Percentiles rank a stretch among this genome's conserved stretches.
Conservation (phyloP, 2,329 filamentous ascomycete species). For the Leptographium flavum region DNA sequence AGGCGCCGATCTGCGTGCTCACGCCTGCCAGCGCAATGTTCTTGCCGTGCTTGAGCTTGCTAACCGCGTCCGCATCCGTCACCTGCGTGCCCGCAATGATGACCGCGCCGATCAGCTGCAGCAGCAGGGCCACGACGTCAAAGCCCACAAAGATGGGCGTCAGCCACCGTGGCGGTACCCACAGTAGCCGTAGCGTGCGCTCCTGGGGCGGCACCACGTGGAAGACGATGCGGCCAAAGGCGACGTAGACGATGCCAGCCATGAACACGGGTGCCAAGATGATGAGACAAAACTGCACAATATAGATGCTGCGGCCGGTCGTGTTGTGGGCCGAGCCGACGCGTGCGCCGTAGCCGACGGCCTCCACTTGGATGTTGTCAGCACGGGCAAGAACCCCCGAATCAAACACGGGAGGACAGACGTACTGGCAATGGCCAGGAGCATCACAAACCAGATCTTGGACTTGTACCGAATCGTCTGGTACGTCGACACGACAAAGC, state of each 20-base stretch:
- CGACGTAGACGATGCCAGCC: slow-evolving; percentile 24
- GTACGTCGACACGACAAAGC: slow-evolving; percentile 12
- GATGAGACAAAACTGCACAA: slow-evolving; percentile 22
- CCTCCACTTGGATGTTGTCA: slow-evolving; percentile 18
- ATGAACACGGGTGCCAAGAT: slow-evolving; percentile 24
- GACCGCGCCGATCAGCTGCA: slow-evolving; percentile 24
- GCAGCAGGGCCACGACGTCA: slow-evolving; percentile 22
- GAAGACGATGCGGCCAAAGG: slow-evolving; percentile 24
- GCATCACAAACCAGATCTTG: slow-evolving; percentile 18
- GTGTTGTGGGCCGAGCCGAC: slow-evolving; percentile 16
- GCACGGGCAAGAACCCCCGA: neutral
- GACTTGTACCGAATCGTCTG: slow-evolving; percentile 15
- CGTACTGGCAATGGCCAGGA: slow-evolving; percentile 15
- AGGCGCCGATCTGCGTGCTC: slow-evolving; percentile 27
- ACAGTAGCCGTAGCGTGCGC: slow-evolving; percentile 20
- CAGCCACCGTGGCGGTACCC: slow-evolving; percentile 20
- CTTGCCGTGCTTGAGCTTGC: slow-evolving; percentile 21
- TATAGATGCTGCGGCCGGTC: slow-evolving; percentile 15
- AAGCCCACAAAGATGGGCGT: slow-evolving; percentile 27
- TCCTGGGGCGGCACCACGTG: slow-evolving; percentile 20
- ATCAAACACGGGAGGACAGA: neutral
- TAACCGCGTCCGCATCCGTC: slow-evolving; percentile 16
- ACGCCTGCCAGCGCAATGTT: slow-evolving; percentile 25
- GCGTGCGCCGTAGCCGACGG: slow-evolving; percentile 21
- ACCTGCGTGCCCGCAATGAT: slow-evolving; percentile 23